These are phyloP conservation scores for Eustoma russellianum DNA, from an alignment of 257 asterid species.

Conservation along the genomic window DNA sequence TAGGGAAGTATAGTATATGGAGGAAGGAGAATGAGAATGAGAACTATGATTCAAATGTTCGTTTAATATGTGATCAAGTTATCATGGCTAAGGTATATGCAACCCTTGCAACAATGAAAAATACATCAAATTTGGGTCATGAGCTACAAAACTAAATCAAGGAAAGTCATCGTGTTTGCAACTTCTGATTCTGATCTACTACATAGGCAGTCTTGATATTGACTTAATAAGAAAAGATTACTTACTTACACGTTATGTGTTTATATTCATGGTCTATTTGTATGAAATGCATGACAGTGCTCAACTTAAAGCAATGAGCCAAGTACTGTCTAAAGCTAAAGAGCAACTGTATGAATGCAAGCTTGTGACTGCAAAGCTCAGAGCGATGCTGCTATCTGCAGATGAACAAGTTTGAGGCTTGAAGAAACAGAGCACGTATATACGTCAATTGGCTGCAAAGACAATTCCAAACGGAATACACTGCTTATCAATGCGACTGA, in stretches of 20 bases:
- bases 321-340: conserved; percentile 76
- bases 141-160: conserved; percentile 75
- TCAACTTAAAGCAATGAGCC: conserved; percentile 84
- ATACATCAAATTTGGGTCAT: conserved; percentile 53
- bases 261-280: conserved; percentile 14
- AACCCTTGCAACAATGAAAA: conserved; percentile 77
- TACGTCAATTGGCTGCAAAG: conserved; percentile 95
- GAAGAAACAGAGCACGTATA: conserved; percentile 97
- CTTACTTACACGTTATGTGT: conserved; percentile 10
- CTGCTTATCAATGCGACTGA: conserved; percentile 85
- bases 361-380: conserved; percentile 80
- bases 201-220: conserved; percentile 39
- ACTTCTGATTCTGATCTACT: conserved; percentile 70
- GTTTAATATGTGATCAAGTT: conserved; percentile 91
- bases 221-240: neutral
- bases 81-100: conserved; percentile 92
- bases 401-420: conserved; percentile 96
- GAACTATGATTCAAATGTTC: conserved; percentile 82
- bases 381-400: conserved; percentile 97
- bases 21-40: conserved; percentile 89
- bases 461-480: conserved; percentile 96
- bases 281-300: conserved; percentile 42
- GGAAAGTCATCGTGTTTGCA: conserved; percentile 93
- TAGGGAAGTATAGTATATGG: conserved; percentile 97
- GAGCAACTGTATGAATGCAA: conserved; percentile 89